Percentiles rank a stretch among this genome's conserved stretches.
phyloP scores from a whole-genome alignment of 305 asterid species.

The Fraxinus latifolia region DNA sequence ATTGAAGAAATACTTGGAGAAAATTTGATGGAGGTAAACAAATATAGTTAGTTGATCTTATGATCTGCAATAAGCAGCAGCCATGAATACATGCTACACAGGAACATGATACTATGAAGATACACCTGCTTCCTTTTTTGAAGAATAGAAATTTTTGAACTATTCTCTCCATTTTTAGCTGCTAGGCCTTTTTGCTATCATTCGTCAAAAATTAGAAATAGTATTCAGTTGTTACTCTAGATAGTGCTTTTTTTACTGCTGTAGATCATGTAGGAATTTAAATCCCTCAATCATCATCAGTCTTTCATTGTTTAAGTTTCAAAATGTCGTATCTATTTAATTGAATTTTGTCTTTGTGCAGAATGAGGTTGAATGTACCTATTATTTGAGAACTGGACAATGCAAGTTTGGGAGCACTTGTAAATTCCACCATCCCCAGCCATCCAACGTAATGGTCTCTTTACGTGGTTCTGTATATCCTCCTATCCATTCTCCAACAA shows the following conservation, averaged over 20 bases:
- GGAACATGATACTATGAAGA: slow-evolving; percentile 1
- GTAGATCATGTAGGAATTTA: not conserved
- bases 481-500: slow-evolving; percentile 71
- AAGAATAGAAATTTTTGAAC: not conserved
- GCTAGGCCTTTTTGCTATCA: slow-evolving; percentile 17
- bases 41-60: not conserved
- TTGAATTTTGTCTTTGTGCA: slow-evolving; percentile 35
- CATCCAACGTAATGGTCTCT: slow-evolving; percentile 85
- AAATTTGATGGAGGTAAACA: slow-evolving; percentile 12
- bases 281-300: not conserved
- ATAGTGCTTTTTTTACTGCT: not conserved
- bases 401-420: slow-evolving; percentile 98
- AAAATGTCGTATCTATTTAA: slow-evolving; percentile 4
- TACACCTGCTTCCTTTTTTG: not conserved
- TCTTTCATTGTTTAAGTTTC: not conserved
- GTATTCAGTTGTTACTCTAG: not conserved
- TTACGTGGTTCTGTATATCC: slow-evolving; percentile 88
- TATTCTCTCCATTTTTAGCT: slow-evolving; percentile 3
- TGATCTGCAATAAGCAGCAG: slow-evolving; percentile 12
- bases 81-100: not conserved
- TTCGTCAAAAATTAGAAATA: slow-evolving; percentile 6
- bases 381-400: slow-evolving; percentile 84
- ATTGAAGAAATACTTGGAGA: not conserved
- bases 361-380: slow-evolving; percentile 86
- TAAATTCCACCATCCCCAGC: slow-evolving; percentile 95